Percentiles rank a stretch among this genome's conserved stretches.
Conservation (phyloP, 768 basidiomycete genomes). For the Candolleomyces eurysporus region DNA sequence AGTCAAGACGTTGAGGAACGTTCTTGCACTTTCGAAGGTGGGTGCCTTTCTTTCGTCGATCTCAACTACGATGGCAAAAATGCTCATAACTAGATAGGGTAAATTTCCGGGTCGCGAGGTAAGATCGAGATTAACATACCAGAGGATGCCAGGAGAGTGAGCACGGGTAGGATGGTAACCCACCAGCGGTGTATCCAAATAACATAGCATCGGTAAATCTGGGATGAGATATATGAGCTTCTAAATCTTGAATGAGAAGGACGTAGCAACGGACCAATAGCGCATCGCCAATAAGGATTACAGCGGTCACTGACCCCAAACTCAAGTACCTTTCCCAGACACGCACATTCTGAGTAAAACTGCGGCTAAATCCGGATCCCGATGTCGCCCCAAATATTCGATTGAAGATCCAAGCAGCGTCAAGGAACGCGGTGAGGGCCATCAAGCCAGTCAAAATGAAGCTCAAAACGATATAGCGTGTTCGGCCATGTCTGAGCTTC, state of each 20-base stretch:
- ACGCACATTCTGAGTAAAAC: not conserved
- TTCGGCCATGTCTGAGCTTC: not conserved
- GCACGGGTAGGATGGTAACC: not conserved
- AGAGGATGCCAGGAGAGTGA: not conserved
- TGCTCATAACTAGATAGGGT: not conserved
- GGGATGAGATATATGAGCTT: no score
- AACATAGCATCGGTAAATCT: slow-evolving; percentile 1
- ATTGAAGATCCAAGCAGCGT: not conserved
- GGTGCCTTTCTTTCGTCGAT: no score
- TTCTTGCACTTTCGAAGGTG: no score
- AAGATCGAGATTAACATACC: not conserved
- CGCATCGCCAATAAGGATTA: not conserved
- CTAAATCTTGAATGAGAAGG: no score
- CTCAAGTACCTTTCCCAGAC: not conserved
- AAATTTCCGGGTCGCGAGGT: not conserved
- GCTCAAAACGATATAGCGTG: not conserved
- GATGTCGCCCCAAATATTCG: not conserved
- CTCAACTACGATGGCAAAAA: not conserved
- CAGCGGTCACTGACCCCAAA: not conserved
- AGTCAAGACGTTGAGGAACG: not conserved
- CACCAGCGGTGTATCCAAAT: not conserved
- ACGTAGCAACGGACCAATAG: not conserved
- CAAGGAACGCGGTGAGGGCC: not conserved
- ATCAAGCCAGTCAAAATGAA: not conserved
- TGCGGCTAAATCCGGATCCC: not conserved